Percentiles rank a stretch among this genome's conserved stretches.
These are phyloP conservation scores for Agastache rugosa DNA, from an alignment of 257 asterid species.

Conservation along the genomic window DNA sequence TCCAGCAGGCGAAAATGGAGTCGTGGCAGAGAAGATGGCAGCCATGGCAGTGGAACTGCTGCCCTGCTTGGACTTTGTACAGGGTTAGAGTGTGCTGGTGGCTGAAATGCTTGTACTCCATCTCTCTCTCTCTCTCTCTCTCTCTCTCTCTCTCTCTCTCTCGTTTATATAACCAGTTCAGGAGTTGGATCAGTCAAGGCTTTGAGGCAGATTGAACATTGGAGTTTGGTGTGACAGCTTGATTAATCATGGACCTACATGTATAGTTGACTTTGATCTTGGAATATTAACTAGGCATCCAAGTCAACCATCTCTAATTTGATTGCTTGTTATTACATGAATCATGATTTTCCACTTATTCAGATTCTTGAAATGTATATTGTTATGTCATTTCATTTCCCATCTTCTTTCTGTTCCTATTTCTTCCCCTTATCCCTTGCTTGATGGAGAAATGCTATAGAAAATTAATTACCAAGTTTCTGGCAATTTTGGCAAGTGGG, in stretches of 20 bases:
- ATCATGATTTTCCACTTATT: not conserved
- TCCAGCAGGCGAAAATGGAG: constrained; percentile 64
- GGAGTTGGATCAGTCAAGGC: constrained; percentile 29
- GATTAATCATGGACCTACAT: constrained; percentile 15
- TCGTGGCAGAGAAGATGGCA: constrained; percentile 54
- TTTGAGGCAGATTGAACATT: constrained; percentile 3
- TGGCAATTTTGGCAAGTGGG: not conserved
- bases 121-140: constrained; percentile 2
- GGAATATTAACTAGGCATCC: constrained; percentile 14
- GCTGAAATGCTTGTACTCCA: constrained; percentile 73
- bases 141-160: not conserved
- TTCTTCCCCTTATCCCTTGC: not conserved
- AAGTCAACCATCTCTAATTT: constrained; percentile 32
- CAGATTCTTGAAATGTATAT: constrained; percentile 1
- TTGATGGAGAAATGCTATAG: not conserved
- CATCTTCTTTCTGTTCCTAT: not conserved
- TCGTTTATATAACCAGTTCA: constrained; percentile 4
- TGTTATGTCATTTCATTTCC: not conserved
- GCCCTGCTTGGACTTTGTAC: constrained; percentile 50
- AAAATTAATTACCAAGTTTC: not conserved
- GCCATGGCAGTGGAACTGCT: constrained; percentile 59
- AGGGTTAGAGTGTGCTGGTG: constrained; percentile 60
- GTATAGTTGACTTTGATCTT: constrained; percentile 39
- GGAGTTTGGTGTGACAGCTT: constrained; percentile 24
- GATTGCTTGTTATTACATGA: constrained; percentile 15